Evolutionary conservation across 2,329 filamentous ascomycete species (phyloP), one percentile per base, ranked within the genome.

Genomic region (Periconia sp.): DNA sequence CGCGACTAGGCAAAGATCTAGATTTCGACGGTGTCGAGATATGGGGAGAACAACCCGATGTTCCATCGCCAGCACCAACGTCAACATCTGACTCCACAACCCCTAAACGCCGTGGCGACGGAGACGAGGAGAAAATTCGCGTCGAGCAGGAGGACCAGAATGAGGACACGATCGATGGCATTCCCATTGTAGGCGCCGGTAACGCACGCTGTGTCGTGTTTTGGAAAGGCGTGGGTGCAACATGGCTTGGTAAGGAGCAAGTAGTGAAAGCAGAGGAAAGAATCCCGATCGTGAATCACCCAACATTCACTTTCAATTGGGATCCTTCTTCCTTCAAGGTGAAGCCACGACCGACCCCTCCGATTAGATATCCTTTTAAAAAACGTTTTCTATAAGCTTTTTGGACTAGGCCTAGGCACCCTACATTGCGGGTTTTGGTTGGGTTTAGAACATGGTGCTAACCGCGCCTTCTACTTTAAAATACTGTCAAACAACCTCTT

Each of bases 31-130:
- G 69, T 2, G 70, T 87, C 1, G 86, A 92, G 70, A 79, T 92
- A 6, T 93, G 90, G 90, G 76, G 87, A 51, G 90, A 93, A 68
- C 83, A 80, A 11, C 69, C 68, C 2, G 59, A 60, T 17, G 47
- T 50, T 18, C 15, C 7, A 52, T 3, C 18, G 47, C n/a, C n/a
- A 9, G 44, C 51, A 9, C 5, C 33, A 1, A 27, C 30, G 5
- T 19, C 19, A 8, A 13, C n/a, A n/a, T 10, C 23, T 18, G 5
- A 13, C 15, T 37, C 41, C 41, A 11, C 41, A 5, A 11, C 10
- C 18, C 41, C 41, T 11, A 17, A 18, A 42, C 41, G 18, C 5
- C 3, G 17, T 37, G 15, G 33, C 15, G 5, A 42, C 23, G 23
- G 23, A 27, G 23, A 27, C 23, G 23, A 27, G 23, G 23, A 42